Evolutionary conservation across 1,139 yeast genomes (phyloP).

Genomic region (Protomyces inouyei): DNA sequence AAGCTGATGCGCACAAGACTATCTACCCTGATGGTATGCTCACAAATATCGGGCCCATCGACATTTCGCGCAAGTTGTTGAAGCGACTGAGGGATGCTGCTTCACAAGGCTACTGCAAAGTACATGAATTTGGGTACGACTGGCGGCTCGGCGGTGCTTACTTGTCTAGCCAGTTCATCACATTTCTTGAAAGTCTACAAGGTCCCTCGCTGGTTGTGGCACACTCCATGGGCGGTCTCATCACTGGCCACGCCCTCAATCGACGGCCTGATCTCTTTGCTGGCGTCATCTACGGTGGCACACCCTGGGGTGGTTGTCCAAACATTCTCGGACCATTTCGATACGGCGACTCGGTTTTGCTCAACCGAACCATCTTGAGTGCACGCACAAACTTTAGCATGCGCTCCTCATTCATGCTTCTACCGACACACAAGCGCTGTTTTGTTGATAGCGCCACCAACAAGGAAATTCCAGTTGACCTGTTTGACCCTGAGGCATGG

Average conservation of each 20-base stretch:
- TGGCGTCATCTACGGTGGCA: slow-evolving; percentile 74
- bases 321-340: slow-evolving; percentile 81
- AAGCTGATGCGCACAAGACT: slow-evolving; percentile 45
- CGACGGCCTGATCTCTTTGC: slow-evolving; percentile 61
- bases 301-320: slow-evolving; percentile 70
- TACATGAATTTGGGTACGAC: slow-evolving; percentile 79
- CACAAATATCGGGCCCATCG: slow-evolving; percentile 82
- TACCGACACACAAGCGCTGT: slow-evolving; percentile 70
- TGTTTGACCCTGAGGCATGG: slow-evolving; percentile 78
- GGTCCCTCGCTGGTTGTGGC: slow-evolving; percentile 57
- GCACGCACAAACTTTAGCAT: slow-evolving; percentile 80
- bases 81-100: slow-evolving; percentile 8
- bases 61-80: slow-evolving; percentile 56
- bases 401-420: slow-evolving; percentile 74
- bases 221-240: slow-evolving; percentile 90
- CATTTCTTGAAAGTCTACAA: slow-evolving; percentile 47
- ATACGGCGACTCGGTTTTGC: slow-evolving; percentile 71
- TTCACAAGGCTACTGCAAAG: slow-evolving; percentile 46
- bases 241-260: slow-evolving; percentile 74
- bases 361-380: slow-evolving; percentile 69
- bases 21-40: slow-evolving; percentile 73
- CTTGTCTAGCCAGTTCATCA: slow-evolving; percentile 48
- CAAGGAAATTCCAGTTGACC: slow-evolving; percentile 49
- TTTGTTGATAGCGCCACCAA: slow-evolving; percentile 49
- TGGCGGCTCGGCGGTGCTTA: slow-evolving; percentile 75